Base-by-base conservation (phyloP, 176 grass and related monocot genomes). In the Oryza nivara region DNA sequence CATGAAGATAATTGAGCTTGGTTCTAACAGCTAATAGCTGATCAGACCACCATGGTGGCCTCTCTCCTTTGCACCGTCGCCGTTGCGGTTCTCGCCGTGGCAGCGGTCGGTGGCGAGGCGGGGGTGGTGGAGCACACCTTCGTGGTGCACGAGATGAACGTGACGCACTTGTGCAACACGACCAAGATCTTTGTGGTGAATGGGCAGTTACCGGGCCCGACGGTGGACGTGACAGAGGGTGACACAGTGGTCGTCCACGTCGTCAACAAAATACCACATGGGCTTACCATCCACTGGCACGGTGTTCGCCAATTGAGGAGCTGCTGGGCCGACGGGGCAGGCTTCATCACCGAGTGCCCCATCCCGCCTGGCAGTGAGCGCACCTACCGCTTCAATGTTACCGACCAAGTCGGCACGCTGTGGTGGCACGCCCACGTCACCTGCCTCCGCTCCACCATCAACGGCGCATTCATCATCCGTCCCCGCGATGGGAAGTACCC, bases 371-470 rank as follows among this genome's bases (percentile, higher is more conserved):
- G 45, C 8, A 12, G 44, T 9, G 30, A 80, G 10, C 76, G 23
- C 71, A 26, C 86, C 28, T 84, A 91, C 76, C 76, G 85, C 9
- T 80, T 91, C 77, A 40, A 72, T 22, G 80, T 91, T 22, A 12
- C 66, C 6, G 67, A 36, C 0, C 81, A 91, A 66, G 46, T 68
- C 0, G 90, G 90, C 1, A 91, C 89, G 9, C 60, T 90, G 9
- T 90, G 88, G 88, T 90, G 88, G 88, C 88, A 90, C 61, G 75
- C 89, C 3, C 90, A 91, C 38, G 61, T 61, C 35, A 43, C 79
- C 2, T 76, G 40, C 76, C 72, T 84, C 26, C 77, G 90, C 4
- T 26, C 86, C 25, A 82, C 82, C 34, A 3, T 88, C 25, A 34
- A 64, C 1, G 90, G 90, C 8, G 86, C 73, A 8, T 28, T 91